Evolutionary conservation across 805 yeast genomes (phyloP).

Genomic region (Candida mattraensis): DNA sequence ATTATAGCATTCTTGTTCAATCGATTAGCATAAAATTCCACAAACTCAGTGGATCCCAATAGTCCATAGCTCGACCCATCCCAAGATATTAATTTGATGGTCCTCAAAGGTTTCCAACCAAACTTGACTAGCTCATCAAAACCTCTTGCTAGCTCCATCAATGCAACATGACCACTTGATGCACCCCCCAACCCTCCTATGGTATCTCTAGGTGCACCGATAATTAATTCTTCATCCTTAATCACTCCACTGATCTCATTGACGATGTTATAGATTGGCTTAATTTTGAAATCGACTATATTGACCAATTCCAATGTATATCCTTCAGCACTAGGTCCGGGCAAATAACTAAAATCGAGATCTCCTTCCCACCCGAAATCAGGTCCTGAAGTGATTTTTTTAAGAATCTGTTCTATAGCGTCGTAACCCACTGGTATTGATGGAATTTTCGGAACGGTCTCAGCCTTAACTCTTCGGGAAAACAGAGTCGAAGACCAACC

Average conservation of each 20-base stretch:
- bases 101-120: constrained; percentile 47
- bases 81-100: constrained; percentile 41
- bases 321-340: constrained; percentile 43
- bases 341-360: constrained; percentile 42
- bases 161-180: constrained; percentile 47
- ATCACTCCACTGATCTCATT: constrained; percentile 58
- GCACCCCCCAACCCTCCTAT: constrained; percentile 53
- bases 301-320: constrained; percentile 39
- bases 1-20: constrained; percentile 46
- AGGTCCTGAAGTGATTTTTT: constrained; percentile 39
- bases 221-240: constrained; percentile 49
- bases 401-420: constrained; percentile 43
- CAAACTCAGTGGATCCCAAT: constrained; percentile 57
- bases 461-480: constrained; percentile 41
- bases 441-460: constrained; percentile 51
- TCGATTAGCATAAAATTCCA: constrained; percentile 44
- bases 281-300: constrained; percentile 40
- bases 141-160: constrained; percentile 55
- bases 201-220: constrained; percentile 58
- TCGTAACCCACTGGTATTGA: constrained; percentile 49
- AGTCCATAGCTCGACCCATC: constrained; percentile 50
- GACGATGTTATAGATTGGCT: constrained; percentile 48
- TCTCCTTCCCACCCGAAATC: constrained; percentile 40
- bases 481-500: constrained; percentile 58
- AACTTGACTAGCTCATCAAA: constrained; percentile 41